Percentiles rank a stretch among this genome's conserved stretches.
Evolutionary conservation across 495 filamentous ascomycete genomes (phyloP).

Genomic region (Alectoria sarmentosa): DNA sequence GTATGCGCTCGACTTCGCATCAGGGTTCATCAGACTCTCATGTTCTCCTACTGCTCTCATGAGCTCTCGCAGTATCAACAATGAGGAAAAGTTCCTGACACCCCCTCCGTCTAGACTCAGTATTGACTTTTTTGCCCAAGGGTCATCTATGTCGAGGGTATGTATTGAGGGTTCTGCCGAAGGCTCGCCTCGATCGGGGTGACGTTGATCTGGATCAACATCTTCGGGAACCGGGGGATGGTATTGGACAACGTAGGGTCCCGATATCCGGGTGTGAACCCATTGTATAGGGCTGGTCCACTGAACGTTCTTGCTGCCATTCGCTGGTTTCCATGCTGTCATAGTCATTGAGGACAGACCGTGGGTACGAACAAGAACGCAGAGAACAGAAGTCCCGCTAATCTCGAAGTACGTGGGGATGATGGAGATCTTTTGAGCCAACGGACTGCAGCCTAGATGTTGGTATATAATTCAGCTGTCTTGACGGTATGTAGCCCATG

Average conservation of each 20-base stretch:
- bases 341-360: not conserved
- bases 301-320: not conserved
- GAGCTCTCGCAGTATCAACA: constrained; percentile 16
- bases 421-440: not conserved
- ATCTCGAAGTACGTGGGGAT: not conserved
- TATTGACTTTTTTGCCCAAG: constrained; percentile 17
- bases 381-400: not conserved
- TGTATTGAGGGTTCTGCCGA: not conserved
- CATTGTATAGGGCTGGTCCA: not conserved
- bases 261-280: not conserved
- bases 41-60: not conserved
- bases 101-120: constrained; percentile 20
- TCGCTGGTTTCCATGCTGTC: not conserved
- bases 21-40: not conserved
- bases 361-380: not conserved
- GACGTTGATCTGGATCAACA: not conserved
- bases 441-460: not conserved
- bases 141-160: not conserved
- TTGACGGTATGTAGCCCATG: not conserved
- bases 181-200: not conserved
- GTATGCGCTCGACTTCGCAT: constrained; percentile 4
- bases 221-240: not conserved
- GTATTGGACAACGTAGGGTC: not conserved
- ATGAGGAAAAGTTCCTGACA: constrained; percentile 9
- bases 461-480: not conserved